Conservation (phyloP, 257 asterid species). For the Fraxinus pennsylvanica region DNA sequence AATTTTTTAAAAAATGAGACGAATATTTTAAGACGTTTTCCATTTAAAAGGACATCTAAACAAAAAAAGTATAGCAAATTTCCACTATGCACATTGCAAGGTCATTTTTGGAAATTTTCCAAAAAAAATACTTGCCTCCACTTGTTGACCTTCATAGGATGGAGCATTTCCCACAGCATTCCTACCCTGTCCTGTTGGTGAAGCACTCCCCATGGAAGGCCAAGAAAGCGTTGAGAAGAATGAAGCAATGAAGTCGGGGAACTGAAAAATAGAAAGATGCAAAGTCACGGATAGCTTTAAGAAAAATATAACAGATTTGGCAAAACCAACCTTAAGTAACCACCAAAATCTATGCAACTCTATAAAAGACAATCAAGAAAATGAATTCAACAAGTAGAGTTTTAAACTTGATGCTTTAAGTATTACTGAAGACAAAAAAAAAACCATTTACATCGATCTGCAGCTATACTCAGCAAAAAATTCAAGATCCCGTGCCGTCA, state of each 20-base stretch:
- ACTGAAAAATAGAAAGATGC: slow-evolving; percentile 48
- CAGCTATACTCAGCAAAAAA: not conserved
- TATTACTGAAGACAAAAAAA: not conserved
- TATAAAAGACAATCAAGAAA: not conserved
- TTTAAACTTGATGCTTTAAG: not conserved
- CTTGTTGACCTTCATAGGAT: slow-evolving; percentile 53
- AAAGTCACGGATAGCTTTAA: slow-evolving; percentile 22
- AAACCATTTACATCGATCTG: not conserved
- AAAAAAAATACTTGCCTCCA: slow-evolving; percentile 45
- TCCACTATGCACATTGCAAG: not conserved
- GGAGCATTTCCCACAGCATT: slow-evolving; percentile 60
- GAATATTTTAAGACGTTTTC: not conserved
- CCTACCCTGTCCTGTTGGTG: slow-evolving; percentile 66
- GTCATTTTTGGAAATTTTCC: not conserved
- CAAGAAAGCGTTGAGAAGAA: slow-evolving; percentile 71
- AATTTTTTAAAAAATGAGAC: too few relatives aligned
- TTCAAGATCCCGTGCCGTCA: not conserved
- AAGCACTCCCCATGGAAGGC: slow-evolving; percentile 63
- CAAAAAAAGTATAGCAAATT: not conserved
- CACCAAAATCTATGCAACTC: not conserved
- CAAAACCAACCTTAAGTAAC: not conserved
- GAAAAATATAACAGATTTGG: not conserved
- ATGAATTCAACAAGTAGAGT: not conserved
- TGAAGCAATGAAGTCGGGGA: slow-evolving; percentile 74
- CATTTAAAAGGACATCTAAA: not conserved